Evolutionary conservation across 768 basidiomycete species (phyloP).

Genomic region (Tulasnella sp.): DNA sequence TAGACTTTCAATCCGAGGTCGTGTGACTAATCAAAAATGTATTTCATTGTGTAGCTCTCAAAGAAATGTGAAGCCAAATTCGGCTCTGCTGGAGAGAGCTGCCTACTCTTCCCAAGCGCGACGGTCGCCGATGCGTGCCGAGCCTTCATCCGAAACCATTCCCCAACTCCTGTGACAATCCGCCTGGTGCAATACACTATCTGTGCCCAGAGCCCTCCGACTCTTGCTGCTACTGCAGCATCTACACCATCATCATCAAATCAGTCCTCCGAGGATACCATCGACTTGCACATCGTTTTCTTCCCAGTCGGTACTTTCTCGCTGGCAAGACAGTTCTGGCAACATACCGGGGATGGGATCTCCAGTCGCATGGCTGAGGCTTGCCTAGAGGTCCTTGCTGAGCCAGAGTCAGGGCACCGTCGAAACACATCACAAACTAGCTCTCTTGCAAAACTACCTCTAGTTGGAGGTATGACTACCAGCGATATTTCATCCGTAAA

Average conservation of each 20-base stretch:
- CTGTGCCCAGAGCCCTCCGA: slow-evolving; percentile 39
- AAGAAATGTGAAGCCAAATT: slow-evolving; percentile 68
- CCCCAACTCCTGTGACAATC: slow-evolving; percentile 34
- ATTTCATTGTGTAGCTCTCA: slow-evolving; percentile 49
- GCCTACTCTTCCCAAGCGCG: slow-evolving; percentile 69
- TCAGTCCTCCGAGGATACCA: slow-evolving; percentile 25
- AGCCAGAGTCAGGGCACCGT: not conserved
- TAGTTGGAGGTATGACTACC: not conserved
- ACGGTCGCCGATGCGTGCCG: slow-evolving; percentile 64
- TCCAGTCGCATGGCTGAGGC: slow-evolving; percentile 78
- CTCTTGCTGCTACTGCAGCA: not conserved
- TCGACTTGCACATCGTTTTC: slow-evolving; percentile 72
- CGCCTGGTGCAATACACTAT: slow-evolving; percentile 62
- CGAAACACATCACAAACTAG: not conserved
- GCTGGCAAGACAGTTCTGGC: slow-evolving; percentile 88
- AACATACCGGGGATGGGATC: slow-evolving; percentile 84
- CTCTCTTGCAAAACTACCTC: not conserved
- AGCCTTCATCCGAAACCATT: slow-evolving; percentile 50
- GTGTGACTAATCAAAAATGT: not conserved
- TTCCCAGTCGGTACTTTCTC: slow-evolving; percentile 51
- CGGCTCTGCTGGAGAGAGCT: slow-evolving; percentile 54
- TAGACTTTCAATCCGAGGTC: slow-evolving; percentile 15
- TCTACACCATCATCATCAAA: slow-evolving; percentile 11
- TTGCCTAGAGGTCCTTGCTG: slow-evolving; percentile 55
- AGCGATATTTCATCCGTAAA: not conserved